A percentile compares a stretch with the other conserved stretches of the same genome.
Conservation (phyloP, 768 basidiomycete genomes). For the Daedaleopsis sinensis region DNA sequence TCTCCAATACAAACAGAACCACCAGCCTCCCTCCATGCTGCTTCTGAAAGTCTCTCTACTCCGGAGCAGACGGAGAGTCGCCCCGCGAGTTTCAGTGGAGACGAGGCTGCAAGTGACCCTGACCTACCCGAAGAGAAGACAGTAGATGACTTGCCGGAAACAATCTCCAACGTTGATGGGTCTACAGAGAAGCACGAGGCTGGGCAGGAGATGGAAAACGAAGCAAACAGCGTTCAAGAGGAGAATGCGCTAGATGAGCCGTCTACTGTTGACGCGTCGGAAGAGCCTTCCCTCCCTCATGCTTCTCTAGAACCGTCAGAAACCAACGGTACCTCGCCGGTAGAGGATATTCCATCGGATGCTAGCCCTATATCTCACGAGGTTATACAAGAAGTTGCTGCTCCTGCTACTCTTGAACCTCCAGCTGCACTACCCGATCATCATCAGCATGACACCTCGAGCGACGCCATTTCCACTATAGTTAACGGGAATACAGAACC, state of each 20-base stretch:
- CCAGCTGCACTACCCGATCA: too few relatives aligned
- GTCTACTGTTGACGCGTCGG: too few relatives aligned
- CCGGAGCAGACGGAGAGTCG: background rate
- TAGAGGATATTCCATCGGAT: too few relatives aligned
- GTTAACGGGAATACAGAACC: background rate
- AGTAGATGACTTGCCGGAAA: background rate
- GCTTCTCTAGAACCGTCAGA: background rate
- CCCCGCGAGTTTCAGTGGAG: too few relatives aligned
- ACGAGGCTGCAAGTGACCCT: background rate
- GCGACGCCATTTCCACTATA: background rate
- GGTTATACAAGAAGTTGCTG: background rate
- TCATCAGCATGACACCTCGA: background rate
- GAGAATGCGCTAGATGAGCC: too few relatives aligned
- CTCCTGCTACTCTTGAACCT: too few relatives aligned
- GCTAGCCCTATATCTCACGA: too few relatives aligned
- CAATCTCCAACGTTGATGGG: too few relatives aligned
- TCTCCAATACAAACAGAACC: conserved; percentile 4
- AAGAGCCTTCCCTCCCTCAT: background rate
- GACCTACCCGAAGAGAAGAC: too few relatives aligned
- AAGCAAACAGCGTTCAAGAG: too few relatives aligned
- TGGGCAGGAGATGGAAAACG: too few relatives aligned
- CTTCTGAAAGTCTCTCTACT: background rate
- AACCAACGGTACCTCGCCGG: background rate
- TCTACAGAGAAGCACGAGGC: too few relatives aligned
- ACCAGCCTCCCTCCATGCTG: conserved; percentile 9